These are phyloP conservation scores for Uronychia setigera DNA, from an alignment of 73 alveolate genomes.

Conservation along the genomic window DNA sequence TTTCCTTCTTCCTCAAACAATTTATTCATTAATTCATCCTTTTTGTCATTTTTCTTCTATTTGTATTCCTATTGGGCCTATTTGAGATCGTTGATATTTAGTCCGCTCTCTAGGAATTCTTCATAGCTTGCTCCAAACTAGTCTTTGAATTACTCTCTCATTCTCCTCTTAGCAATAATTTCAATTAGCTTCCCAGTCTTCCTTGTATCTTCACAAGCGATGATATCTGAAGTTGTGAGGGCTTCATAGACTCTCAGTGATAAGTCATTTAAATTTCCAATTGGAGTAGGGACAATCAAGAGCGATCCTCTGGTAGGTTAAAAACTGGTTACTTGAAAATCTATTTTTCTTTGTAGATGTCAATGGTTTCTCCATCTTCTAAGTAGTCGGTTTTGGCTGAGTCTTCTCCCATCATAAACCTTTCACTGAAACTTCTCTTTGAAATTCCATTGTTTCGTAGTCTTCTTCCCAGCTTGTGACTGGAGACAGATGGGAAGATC, in stretches of 20 bases:
- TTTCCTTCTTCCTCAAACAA: slow-evolving; percentile 13
- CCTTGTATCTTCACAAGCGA: slow-evolving; percentile 94
- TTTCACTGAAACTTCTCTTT: too few relatives aligned
- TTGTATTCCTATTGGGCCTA: slow-evolving; percentile 9
- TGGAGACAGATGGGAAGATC: too few relatives aligned
- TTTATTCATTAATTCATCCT: slow-evolving; percentile 26
- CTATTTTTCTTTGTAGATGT: slow-evolving; percentile 15
- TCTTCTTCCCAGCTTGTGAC: too few relatives aligned
- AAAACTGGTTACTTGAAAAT: too few relatives aligned
- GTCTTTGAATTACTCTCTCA: slow-evolving; percentile 48
- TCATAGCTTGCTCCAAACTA: slow-evolving; percentile 62
- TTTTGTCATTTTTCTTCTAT: slow-evolving; percentile 25
- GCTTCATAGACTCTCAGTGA: slow-evolving; percentile 76
- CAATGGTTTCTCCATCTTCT: slow-evolving; percentile 23
- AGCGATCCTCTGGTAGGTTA: slow-evolving; percentile 65
- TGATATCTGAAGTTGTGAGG: slow-evolving; percentile 71
- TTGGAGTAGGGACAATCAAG: slow-evolving; percentile 83
- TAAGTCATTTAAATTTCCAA: slow-evolving; percentile 86
- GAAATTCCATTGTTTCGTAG: too few relatives aligned
- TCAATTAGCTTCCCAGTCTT: slow-evolving; percentile 80
- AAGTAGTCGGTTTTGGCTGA: background rate
- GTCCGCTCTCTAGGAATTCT: slow-evolving; percentile 34
- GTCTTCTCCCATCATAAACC: too few relatives aligned
- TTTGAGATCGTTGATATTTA: background rate
- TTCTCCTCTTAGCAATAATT: slow-evolving; percentile 55